phyloP scores from a whole-genome alignment of 768 basidiomycete species.

The Suillus americanus region DNA sequence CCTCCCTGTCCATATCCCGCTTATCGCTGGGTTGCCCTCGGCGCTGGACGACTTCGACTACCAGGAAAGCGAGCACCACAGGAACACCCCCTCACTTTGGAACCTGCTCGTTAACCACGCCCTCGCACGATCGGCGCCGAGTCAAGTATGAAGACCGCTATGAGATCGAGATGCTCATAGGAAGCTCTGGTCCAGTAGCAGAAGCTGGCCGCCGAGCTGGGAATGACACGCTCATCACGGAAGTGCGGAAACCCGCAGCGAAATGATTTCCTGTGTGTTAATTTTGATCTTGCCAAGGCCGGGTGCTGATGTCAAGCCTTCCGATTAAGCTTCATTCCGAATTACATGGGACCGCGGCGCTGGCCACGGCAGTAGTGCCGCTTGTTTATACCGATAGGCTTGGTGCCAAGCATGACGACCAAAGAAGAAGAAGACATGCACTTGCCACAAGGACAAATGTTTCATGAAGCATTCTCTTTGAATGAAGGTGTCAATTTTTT shows the following conservation, averaged over 20 bases:
- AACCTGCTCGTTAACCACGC: not conserved
- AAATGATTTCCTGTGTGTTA: slow-evolving; percentile 84
- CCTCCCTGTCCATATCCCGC: not conserved
- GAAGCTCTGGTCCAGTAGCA: not conserved
- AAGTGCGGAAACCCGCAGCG: slow-evolving; percentile 96
- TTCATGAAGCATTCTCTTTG: not conserved
- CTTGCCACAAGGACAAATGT: not conserved
- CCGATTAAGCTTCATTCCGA: not conserved
- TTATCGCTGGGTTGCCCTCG: not conserved
- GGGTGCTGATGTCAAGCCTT: slow-evolving; percentile 2
- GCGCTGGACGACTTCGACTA: not conserved
- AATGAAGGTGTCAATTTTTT: not conserved
- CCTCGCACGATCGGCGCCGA: not conserved
- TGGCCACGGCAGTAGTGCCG: slow-evolving; percentile 83
- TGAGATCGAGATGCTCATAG: not conserved
- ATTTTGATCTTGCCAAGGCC: not conserved
- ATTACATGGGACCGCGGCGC: slow-evolving; percentile 56
- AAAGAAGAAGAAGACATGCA: not conserved
- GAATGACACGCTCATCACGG: slow-evolving; percentile 82
- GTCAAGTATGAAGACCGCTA: not conserved
- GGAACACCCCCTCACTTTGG: not conserved
- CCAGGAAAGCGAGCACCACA: not conserved
- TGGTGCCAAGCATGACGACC: not conserved
- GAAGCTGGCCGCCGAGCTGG: not conserved
- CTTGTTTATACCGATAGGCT: slow-evolving; percentile 42